Base-by-base conservation (phyloP, 1,284 basidiomycete species). In the Microbotryum violaceum region DNA sequence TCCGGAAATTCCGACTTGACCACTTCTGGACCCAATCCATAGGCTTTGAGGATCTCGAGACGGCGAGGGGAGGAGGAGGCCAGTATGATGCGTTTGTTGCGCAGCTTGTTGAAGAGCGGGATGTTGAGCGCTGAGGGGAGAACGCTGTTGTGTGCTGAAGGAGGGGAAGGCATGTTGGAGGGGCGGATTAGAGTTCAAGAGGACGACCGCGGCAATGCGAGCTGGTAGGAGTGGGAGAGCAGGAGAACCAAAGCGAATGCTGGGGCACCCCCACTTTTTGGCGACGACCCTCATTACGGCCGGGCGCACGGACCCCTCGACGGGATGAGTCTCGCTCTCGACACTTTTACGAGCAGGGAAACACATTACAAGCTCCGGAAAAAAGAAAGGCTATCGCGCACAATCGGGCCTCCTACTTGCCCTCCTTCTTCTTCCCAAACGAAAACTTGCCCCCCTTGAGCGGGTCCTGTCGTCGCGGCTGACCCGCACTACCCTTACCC, bases 1-100 rank as follows among this genome's bases (percentile, higher is more conserved):
- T 97, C 94, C 46, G 83, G 82, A 68, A 97, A 97, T 0, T 82
- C 88, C 3, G 91, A 94, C 0, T 91, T 88, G 0, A 96, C 80
- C 61, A 96, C 82, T 74, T 96, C 90, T 1, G 91, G 91, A 51
- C 81, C 79, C 6, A 57, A 49, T 31, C 50, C 50, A 23, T 52
- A 62, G 83, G 58, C 80, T 86, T 61, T 81, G 48, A 97, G 82
- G 66, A 97, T 89, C 64, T 93, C 89, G 73, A 83, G 85, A 67
- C 94, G 80, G 61, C 92, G 80, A 1, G 91, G 88, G 69, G 88
- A 91, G 52, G 84, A 84, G 3, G 90, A 93, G 0, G 92, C 91
- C 2, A 97, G 81, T 2, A 94, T 79, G 59, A 94, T 81, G 6
- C 64, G 47, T 56, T 66, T 67, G 3, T 61, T 56, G 18, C 87